Percentiles rank a stretch among this genome's conserved stretches.
These are phyloP conservation scores for Hyaloscypha bicolor DNA, from an alignment of 495 filamentous ascomycete genomes.

Conservation along the genomic window DNA sequence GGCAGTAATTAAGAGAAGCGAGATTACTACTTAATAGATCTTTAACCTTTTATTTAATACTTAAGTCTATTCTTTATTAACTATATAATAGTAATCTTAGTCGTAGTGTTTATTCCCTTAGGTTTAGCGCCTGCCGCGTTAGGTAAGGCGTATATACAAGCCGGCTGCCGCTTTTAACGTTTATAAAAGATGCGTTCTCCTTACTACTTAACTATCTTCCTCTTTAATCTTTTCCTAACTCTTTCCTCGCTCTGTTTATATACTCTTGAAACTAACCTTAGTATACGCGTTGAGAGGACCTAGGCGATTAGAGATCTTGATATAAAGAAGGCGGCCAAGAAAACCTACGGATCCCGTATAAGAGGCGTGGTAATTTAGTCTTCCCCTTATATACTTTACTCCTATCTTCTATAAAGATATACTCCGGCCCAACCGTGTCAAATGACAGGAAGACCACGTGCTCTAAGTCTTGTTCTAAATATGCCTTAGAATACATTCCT, in stretches of 20 bases:
- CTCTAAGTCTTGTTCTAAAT: conserved; percentile 6
- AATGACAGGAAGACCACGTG: conserved; percentile 14
- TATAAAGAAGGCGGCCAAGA: not conserved
- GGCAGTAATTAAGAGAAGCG: too few species aligned
- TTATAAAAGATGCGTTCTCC: not conserved
- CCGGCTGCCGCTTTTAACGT: not conserved
- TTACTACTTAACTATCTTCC: too few species aligned
- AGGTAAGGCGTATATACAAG: not conserved
- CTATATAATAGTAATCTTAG: not conserved
- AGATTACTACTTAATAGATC: too few species aligned
- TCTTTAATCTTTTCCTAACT: too few species aligned
- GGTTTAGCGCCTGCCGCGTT: not conserved
- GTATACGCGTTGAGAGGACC: too few species aligned
- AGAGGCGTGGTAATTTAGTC: not conserved
- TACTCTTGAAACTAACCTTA: too few species aligned
- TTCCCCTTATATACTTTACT: not conserved
- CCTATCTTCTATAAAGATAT: conserved; percentile 11
- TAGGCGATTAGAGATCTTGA: too few species aligned
- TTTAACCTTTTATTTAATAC: too few species aligned
- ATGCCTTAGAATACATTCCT: not conserved
- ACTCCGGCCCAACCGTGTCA: conserved; percentile 8
- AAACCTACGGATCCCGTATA: not conserved
- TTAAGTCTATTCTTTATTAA: too few species aligned
- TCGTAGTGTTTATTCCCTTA: not conserved
- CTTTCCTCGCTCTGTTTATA: too few species aligned